A percentile compares a stretch with the other conserved stretches of the same genome.
These are phyloP conservation scores for Phlebopus sp. DNA, from an alignment of 1,284 basidiomycete genomes.

Conservation along the genomic window DNA sequence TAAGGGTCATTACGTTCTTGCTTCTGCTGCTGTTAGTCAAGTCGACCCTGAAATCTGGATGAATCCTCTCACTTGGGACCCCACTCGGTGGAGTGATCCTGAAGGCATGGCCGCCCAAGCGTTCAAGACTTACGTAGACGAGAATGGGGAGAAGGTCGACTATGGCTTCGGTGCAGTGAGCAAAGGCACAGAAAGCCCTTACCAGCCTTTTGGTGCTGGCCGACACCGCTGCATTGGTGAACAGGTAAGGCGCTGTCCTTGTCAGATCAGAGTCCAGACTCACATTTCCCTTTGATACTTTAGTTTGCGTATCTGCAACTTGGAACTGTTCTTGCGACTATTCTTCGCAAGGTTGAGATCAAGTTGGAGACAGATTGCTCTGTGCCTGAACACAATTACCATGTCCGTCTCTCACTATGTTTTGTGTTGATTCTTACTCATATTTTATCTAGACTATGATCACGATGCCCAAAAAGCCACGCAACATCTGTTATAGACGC, in stretches of 20 bases:
- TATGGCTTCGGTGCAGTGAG: slow-evolving; percentile 94
- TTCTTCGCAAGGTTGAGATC: slow-evolving; percentile 79
- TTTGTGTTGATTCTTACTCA: slow-evolving; percentile 4
- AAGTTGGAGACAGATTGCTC: slow-evolving; percentile 50
- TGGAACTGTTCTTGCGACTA: slow-evolving; percentile 76
- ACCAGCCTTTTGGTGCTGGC: slow-evolving; percentile 96
- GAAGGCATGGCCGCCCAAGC: slow-evolving; percentile 76
- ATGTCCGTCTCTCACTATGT: slow-evolving; percentile 52
- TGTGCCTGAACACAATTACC: slow-evolving; percentile 88
- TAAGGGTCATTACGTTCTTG: slow-evolving; percentile 88
- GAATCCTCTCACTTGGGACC: slow-evolving; percentile 73
- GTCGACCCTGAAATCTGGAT: slow-evolving; percentile 87
- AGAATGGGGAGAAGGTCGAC: slow-evolving; percentile 85
- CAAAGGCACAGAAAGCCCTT: slow-evolving; percentile 88
- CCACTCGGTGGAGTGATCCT: slow-evolving; percentile 81
- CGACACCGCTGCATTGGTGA: slow-evolving; percentile 95
- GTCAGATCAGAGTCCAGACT: background rate
- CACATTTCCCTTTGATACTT: slow-evolving; percentile 11
- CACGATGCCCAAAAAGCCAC: slow-evolving; percentile 57
- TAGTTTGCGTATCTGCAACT: slow-evolving; percentile 96
- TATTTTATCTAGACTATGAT: slow-evolving; percentile 58
- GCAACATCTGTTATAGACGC: slow-evolving; percentile 47
- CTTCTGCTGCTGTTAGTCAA: slow-evolving; percentile 87
- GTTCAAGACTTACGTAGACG: slow-evolving; percentile 70
- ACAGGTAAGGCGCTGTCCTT: slow-evolving; percentile 49